Conservation (phyloP, 139 green algal species). For the Chlamydomonas sphaeroides region DNA sequence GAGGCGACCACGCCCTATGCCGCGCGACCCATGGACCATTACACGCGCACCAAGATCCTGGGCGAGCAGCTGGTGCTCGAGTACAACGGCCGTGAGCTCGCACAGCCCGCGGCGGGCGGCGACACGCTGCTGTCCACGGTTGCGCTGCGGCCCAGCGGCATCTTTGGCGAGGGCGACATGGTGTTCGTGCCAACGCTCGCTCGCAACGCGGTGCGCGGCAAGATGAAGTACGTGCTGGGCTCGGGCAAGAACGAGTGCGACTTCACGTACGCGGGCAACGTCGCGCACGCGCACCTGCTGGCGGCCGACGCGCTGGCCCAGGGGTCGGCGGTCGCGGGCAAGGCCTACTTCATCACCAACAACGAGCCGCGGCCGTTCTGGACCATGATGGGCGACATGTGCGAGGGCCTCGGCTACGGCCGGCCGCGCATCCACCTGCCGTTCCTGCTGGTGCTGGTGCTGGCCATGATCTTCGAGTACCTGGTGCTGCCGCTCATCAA, state of each 20-base stretch:
- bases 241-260: constrained; percentile 85
- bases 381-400: constrained; percentile 86
- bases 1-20: constrained; percentile 79
- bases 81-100: constrained; percentile 64
- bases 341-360: constrained; percentile 93
- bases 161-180: constrained; percentile 90
- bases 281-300: constrained; percentile 79
- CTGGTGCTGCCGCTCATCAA: constrained; percentile 70
- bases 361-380: constrained; percentile 84
- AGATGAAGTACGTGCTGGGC: constrained; percentile 95
- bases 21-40: constrained; percentile 81
- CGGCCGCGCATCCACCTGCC: constrained; percentile 73
- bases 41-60: constrained; percentile 86
- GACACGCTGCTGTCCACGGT: constrained; percentile 62
- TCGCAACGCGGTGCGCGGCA: constrained; percentile 67
- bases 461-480: constrained; percentile 81
- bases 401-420: constrained; percentile 83
- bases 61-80: constrained; percentile 83
- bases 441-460: constrained; percentile 74
- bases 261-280: constrained; percentile 93
- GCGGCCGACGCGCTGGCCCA: constrained; percentile 72
- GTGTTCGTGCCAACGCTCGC: constrained; percentile 83
- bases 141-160: constrained; percentile 84
- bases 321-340: constrained; percentile 60
- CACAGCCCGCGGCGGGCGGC: background rate